phyloP scores from a whole-genome alignment of 2,329 filamentous ascomycete genomes.

The Aspergillus brasiliensis region DNA sequence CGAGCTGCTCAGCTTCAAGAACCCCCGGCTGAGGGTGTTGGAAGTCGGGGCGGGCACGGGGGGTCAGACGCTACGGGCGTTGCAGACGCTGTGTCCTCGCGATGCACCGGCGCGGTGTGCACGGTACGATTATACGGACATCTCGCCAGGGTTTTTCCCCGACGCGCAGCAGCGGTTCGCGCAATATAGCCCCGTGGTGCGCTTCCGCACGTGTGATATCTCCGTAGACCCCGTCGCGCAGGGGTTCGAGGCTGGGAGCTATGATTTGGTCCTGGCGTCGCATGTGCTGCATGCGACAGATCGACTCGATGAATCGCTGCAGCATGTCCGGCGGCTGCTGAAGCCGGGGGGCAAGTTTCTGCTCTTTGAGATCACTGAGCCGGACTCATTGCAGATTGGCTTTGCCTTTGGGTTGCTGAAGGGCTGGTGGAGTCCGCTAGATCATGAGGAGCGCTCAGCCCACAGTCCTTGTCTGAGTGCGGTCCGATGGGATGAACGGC shows the following conservation, averaged over 20 bases:
- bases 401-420: slow-evolving; percentile 9
- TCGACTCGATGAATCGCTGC: neutral
- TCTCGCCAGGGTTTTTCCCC: slow-evolving; percentile 12
- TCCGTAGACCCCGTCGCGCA: slow-evolving; percentile 2
- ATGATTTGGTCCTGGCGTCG: slow-evolving; percentile 9
- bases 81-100: neutral
- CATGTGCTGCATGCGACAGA: slow-evolving; percentile 9
- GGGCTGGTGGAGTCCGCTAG: slow-evolving; percentile 6
- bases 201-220: slow-evolving; percentile 3
- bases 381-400: neutral
- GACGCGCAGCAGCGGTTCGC: slow-evolving; percentile 2
- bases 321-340: neutral
- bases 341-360: slow-evolving; percentile 9
- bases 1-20: slow-evolving; percentile 9
- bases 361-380: slow-evolving; percentile 7
- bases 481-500: neutral
- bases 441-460: neutral
- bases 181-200: neutral
- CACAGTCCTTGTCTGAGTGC: neutral
- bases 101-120: slow-evolving; percentile 3
- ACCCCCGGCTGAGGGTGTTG: slow-evolving; percentile 6
- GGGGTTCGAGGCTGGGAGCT: slow-evolving; percentile 3
- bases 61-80: neutral
- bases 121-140: slow-evolving; percentile 6
- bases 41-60: slow-evolving; percentile 10